Evolutionary conservation across 2,329 filamentous ascomycete genomes (phyloP).

Genomic region (Phoma herbarum): DNA sequence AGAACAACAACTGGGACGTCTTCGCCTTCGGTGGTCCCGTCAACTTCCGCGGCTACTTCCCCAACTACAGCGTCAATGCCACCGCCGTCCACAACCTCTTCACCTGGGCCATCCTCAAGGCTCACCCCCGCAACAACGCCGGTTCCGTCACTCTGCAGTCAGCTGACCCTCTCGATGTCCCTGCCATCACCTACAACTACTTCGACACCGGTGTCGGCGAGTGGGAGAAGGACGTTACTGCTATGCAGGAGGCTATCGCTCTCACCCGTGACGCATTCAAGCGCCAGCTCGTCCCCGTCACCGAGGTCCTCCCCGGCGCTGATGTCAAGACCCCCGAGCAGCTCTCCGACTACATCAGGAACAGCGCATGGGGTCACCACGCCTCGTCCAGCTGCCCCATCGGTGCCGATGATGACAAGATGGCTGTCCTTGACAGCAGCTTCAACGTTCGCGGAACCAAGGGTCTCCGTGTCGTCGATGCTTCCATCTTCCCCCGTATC

Average conservation of each 20-base stretch:
- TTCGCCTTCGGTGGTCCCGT: slow-evolving; percentile 65
- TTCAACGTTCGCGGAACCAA: slow-evolving; percentile 63
- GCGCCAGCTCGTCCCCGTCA: slow-evolving; percentile 47
- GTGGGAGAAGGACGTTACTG: slow-evolving; percentile 64
- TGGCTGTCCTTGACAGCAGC: slow-evolving; percentile 63
- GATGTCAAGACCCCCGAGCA: slow-evolving; percentile 51
- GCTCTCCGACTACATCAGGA: slow-evolving; percentile 41
- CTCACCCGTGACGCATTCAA: slow-evolving; percentile 57
- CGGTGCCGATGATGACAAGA: slow-evolving; percentile 58
- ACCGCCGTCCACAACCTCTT: slow-evolving; percentile 59
- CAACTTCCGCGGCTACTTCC: slow-evolving; percentile 65
- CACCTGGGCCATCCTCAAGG: slow-evolving; percentile 66
- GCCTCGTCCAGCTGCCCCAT: slow-evolving; percentile 66
- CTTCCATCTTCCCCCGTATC: slow-evolving; percentile 42
- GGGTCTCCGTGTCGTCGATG: slow-evolving; percentile 61
- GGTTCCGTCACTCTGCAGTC: slow-evolving; percentile 70
- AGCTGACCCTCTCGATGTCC: slow-evolving; percentile 69
- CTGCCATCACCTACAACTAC: slow-evolving; percentile 62
- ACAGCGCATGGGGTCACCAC: slow-evolving; percentile 60
- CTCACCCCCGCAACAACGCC: slow-evolving; percentile 67
- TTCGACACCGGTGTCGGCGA: slow-evolving; percentile 64
- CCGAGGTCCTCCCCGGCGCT: slow-evolving; percentile 59
- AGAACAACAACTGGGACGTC: slow-evolving; percentile 62
- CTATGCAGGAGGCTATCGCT: slow-evolving; percentile 63
- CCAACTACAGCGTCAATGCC: slow-evolving; percentile 63